Base-by-base conservation (phyloP, 2,329 filamentous ascomycete genomes). In the Trichoderma asperellum region DNA sequence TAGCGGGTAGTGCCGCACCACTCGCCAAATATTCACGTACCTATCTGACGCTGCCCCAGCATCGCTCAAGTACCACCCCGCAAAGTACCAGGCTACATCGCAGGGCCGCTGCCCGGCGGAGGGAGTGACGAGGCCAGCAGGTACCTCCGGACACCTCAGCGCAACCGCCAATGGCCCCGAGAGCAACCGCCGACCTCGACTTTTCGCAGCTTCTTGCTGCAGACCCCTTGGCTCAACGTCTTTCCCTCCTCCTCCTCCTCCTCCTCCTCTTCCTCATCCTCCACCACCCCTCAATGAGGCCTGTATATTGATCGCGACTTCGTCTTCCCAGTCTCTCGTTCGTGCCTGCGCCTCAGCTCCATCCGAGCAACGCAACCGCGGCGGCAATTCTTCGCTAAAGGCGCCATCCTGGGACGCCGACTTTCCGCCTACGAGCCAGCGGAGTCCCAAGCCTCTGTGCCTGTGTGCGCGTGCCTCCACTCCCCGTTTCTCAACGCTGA, bases 231-330 rank as follows among this genome's bases (percentile, higher is more conserved):
- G 68, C 32, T 68, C 68, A 67, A 55, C 66, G 65, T 68, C 69
- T 62, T 40, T 43, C 12, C 18, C 40, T 32, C 32, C 32, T 32
- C 7, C 32, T 70, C 64, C 53, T 71, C 60, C 60, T 32, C 72
- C 72, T 70, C 74, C 73, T 69, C 73, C 32, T 32, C 7, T 4
- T 70, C 64, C 53, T 71, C 60, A 58, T 32, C 72, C 72, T 70
- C 74, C 73, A 68, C 73, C 73, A 72, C 69, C 74, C 73, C 70
- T 73, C 73, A 72, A 78, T 79, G 78, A 76, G 76, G 77, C 78
- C 74, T 79, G 76, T 80, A 77, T 78, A 78, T 79, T 79, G 76
- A 79, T 75, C 72, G 43, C 63, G 75, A 72, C 73, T 77, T 76
- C 73, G 74, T 63, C 52, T 49, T 35, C 57, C 55, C 18, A 47